Conservation (phyloP, 805 yeast species). For the Kodamaea jinghongensis region DNA sequence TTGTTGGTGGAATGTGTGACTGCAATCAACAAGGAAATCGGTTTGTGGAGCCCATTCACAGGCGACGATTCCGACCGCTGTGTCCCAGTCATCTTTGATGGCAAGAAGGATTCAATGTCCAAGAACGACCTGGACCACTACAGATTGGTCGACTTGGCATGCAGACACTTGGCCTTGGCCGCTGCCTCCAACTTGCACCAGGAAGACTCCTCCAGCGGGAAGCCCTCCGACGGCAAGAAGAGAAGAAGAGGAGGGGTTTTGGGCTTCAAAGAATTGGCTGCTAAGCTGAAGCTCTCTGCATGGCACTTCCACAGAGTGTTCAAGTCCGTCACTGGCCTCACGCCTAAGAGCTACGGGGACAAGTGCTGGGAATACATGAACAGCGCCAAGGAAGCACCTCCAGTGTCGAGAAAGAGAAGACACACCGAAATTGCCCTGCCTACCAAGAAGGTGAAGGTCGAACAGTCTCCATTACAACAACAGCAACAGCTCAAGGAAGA, state of each 20-base stretch:
- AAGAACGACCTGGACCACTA: conserved; percentile 68
- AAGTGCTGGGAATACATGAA: conserved; percentile 66
- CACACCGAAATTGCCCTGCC: no score
- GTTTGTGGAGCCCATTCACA: conserved; percentile 52
- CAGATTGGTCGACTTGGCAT: conserved; percentile 70
- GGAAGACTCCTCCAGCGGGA: conserved; percentile 13
- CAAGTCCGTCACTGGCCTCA: conserved; percentile 79
- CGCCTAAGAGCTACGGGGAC: conserved; percentile 88
- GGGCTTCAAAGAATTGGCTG: conserved; percentile 85
- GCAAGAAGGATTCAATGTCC: conserved; percentile 35
- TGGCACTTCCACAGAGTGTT: conserved; percentile 95
- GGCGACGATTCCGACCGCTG: conserved; percentile 42
- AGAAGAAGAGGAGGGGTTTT: conserved; percentile 74
- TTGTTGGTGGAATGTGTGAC: conserved; percentile 50
- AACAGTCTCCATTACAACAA: neutral
- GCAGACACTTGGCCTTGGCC: conserved; percentile 79
- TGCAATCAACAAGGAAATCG: conserved; percentile 54
- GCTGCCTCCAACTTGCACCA: conserved; percentile 51
- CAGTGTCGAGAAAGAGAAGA: no score
- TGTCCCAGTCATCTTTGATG: conserved; percentile 28
- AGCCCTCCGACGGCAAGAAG: conserved; percentile 33
- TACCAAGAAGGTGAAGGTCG: no score
- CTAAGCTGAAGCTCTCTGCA: conserved; percentile 76
- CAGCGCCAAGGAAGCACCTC: conserved; percentile 2
- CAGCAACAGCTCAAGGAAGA: neutral